A percentile compares a stretch with the other conserved stretches of the same genome.
Conservation (phyloP, 2,329 filamentous ascomycete genomes). For the Fusarium brevicatenulatum region DNA sequence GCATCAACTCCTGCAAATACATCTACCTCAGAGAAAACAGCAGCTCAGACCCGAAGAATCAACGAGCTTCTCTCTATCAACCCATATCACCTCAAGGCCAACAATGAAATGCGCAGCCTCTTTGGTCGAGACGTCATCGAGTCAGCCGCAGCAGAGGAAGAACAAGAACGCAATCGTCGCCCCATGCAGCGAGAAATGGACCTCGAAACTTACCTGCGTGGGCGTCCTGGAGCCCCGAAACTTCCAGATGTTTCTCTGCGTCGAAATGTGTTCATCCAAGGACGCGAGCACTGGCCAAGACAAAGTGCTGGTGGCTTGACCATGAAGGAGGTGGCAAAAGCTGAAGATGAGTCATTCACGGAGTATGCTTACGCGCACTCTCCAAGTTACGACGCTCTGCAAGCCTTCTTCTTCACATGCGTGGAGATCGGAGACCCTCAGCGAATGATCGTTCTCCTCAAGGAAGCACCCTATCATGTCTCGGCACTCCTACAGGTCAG, state of each 20-base stretch:
- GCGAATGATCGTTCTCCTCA: constrained; percentile 78
- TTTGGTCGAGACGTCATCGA: constrained; percentile 68
- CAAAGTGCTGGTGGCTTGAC: constrained; percentile 82
- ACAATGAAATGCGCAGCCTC: constrained; percentile 85
- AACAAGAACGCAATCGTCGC: constrained; percentile 53
- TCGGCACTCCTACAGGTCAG: constrained; percentile 94
- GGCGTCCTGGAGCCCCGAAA: constrained; percentile 66
- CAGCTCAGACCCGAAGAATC: constrained; percentile 41
- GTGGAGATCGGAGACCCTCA: constrained; percentile 89
- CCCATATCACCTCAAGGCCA: constrained; percentile 80
- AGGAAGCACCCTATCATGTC: constrained; percentile 77
- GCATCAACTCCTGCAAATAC: constrained; percentile 15
- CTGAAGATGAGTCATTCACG: constrained; percentile 62
- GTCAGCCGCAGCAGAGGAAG: constrained; percentile 61
- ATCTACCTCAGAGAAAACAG: background rate
- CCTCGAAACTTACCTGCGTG: constrained; percentile 64
- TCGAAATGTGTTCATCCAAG: constrained; percentile 85
- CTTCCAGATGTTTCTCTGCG: constrained; percentile 77
- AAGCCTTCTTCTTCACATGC: constrained; percentile 78
- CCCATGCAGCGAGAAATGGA: constrained; percentile 63
- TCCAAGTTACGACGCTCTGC: constrained; percentile 75
- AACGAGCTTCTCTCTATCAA: constrained; percentile 61
- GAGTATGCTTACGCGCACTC: constrained; percentile 86
- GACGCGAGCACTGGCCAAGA: constrained; percentile 87
- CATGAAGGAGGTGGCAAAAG: constrained; percentile 71